phyloP scores from a whole-genome alignment of 345 rosid genomes.

The Populus pruinosa region DNA sequence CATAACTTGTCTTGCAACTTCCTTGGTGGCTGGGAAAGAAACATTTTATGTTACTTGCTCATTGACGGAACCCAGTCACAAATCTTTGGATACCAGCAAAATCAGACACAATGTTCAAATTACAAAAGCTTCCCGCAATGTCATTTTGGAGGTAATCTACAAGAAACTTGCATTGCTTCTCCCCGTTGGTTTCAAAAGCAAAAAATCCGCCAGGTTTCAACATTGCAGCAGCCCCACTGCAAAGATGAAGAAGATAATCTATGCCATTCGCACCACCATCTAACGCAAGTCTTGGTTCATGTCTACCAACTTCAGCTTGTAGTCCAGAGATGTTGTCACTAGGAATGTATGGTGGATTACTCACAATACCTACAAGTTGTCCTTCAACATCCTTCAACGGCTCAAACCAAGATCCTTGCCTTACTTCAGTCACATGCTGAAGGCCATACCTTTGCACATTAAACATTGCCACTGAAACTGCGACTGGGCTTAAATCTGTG shows the following conservation, averaged over 20 bases:
- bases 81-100: constrained; percentile 67
- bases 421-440: constrained; percentile 53
- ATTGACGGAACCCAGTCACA: constrained; percentile 55
- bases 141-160: constrained; percentile 46
- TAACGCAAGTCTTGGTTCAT: constrained; percentile 83
- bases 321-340: constrained; percentile 51
- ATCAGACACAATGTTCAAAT: constrained; percentile 53
- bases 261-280: constrained; percentile 78
- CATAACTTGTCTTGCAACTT: not conserved
- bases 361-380: constrained; percentile 67
- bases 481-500: constrained; percentile 69
- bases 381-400: constrained; percentile 65
- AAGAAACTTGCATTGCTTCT: constrained; percentile 67
- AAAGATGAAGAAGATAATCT: constrained; percentile 70
- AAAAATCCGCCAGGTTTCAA: constrained; percentile 71
- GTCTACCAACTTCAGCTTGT: constrained; percentile 89
- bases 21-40: not conserved
- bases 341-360: constrained; percentile 94
- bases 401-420: constrained; percentile 84
- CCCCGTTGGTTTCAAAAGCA: constrained; percentile 94
- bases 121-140: constrained; percentile 40
- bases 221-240: constrained; percentile 59
- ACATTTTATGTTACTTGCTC: not conserved
- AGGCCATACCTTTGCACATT: constrained; percentile 68
- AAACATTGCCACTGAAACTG: constrained; percentile 52